Evolutionary conservation across 2,329 filamentous ascomycete species (phyloP), one percentile per base, ranked within the genome.

Genomic region (Verticillium isaacii): DNA sequence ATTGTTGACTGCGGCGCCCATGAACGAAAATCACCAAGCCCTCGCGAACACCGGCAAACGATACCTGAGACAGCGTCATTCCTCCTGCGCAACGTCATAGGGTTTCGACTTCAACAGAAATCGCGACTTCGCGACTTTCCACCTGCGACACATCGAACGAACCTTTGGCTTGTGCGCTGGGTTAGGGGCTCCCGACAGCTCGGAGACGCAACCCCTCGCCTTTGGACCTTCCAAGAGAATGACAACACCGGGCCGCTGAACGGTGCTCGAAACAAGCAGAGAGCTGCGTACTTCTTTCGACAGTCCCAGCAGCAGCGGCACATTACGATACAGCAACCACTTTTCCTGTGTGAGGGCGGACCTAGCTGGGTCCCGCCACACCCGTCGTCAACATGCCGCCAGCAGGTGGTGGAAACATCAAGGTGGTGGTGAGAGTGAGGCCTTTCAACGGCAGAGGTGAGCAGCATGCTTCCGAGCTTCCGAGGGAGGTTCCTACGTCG

Each of bases 401-500:
- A 69, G 83, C 66, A 66, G 91, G 91, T 72, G 93, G 91, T 79
- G 93, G 95, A 74, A 99, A 99, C 75, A 99, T 99, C 78, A 99
- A 99, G 89, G 95, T 99, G 81, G 95, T 99, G 83, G 95, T 99
- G 82, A 88, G 95, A 80, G 89, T 91, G 70, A 88, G 95, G 74
- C 95, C 95, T 58, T 99, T 99, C 81, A 99, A 99, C 77, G 88
- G 87, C 72, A 88, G 93, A 94, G 92, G 93, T 94, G 82, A 63
- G 82, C 45, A 32, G 17, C n/a, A 12, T 23, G 2, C 19, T 23
- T 25, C 7, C 45, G 19, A 52, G 45, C 45, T 52, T 25, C 19
- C n/a, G 19, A 23, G 45, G 17, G 45, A 52, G 11, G 45, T 2
- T 23, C 7, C 45, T 8, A 52, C 23, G 3, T 23, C 45, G n/a